Base-by-base conservation (phyloP, 306 rosid genomes). In the Vigna nakashimae region DNA sequence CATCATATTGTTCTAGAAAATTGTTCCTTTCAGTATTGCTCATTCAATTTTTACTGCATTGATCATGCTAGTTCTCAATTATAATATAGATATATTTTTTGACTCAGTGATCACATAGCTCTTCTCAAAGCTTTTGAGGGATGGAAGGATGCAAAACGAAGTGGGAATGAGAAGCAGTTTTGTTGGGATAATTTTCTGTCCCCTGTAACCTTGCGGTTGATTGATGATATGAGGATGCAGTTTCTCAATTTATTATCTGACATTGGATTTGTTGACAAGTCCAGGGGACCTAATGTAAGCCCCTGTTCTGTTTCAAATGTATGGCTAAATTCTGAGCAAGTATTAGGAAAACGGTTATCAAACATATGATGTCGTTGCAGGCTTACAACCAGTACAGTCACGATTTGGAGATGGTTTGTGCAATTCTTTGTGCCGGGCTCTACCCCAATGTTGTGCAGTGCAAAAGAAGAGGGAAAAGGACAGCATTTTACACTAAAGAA, bases 391-490 rank as follows among this genome's bases (percentile, higher is more conserved):
- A 90, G 55, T 92, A 89, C 84, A 81, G 92, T 75, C 88, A 87
- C 45, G 98, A 94, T 90, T 69, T 92, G 91, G 97, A 94, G 92
- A 91, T 94, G 95, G 93, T 94, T 56, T 92, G 91, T 74, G 97
- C 98, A 77, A 87, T 94, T 76, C 97, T 92, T 45, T 94, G 98
- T 77, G 97, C 98, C 13, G 98, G 98, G 51, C 88, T 92, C 53
- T 94, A 92, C 82, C 98, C 98, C 14, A 94, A 94, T 78, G 98
- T 94, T 43, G 97, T 94, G 59, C 97, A 90, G 86, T 94, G 98
- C 88, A 94, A 94, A 85, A 88, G 91, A 83, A 87, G 97, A 86
- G 97, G 97, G 84, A 92, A 89, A 68, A 82, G 98, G 72, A 88
- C 92, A 1, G 90, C 91, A 1, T 89, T 94, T 86, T 90, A 86